Percentiles rank a stretch among this genome's conserved stretches.
Evolutionary conservation across 108 stramenopile species (phyloP).

Genomic region (Mediolabrus comicus): DNA sequence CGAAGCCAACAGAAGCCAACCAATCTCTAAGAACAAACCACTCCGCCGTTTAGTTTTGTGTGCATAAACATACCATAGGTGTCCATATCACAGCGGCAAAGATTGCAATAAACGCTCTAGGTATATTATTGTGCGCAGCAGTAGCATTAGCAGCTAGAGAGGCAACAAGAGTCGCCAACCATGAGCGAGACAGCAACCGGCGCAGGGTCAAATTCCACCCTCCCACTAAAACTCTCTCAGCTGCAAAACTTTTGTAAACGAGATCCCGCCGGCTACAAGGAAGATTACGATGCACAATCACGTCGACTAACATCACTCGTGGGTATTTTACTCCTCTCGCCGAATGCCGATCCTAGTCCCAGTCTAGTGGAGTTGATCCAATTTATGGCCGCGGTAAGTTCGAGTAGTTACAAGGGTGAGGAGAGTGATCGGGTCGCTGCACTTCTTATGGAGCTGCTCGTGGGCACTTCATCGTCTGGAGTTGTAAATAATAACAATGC

Average conservation of each 20-base stretch:
- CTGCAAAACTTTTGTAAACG: constrained; percentile 98
- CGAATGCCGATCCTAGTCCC: constrained; percentile 69
- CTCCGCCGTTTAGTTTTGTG: too few relatives aligned
- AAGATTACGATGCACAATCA: constrained; percentile 93
- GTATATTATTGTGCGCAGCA: too few relatives aligned
- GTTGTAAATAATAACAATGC: constrained; percentile 1
- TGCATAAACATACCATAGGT: too few relatives aligned
- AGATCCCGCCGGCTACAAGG: constrained; percentile 89
- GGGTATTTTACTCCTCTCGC: constrained; percentile 68
- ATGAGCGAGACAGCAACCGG: constrained; percentile 36
- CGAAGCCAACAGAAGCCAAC: too few relatives aligned
- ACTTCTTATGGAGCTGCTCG: constrained; percentile 79
- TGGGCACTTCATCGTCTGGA: constrained; percentile 46
- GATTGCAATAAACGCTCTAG: too few relatives aligned
- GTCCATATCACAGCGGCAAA: too few relatives aligned
- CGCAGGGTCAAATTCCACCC: constrained; percentile 56
- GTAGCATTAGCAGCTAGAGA: too few relatives aligned
- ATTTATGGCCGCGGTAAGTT: constrained; percentile 86
- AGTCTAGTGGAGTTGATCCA: constrained; percentile 86
- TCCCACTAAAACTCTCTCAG: constrained; percentile 84
- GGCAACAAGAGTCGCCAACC: too few relatives aligned
- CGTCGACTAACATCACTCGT: constrained; percentile 76
- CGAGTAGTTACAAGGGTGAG: constrained; percentile 71
- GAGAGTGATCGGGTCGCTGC: constrained; percentile 76
- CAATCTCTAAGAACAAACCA: too few relatives aligned